These are phyloP conservation scores for Blastocystis sp. DNA, from an alignment of 352 stramenopile species.

Conservation along the genomic window DNA sequence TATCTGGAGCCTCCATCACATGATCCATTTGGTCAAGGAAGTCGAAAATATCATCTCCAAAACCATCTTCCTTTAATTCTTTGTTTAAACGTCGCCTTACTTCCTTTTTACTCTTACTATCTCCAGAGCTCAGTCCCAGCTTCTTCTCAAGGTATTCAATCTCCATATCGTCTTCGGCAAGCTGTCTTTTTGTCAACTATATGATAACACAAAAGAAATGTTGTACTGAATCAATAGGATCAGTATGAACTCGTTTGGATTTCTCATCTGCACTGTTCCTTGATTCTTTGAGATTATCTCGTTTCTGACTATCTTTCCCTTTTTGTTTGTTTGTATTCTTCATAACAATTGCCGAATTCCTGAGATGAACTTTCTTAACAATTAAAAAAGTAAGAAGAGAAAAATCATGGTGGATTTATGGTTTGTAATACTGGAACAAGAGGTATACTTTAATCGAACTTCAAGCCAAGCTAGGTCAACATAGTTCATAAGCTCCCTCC, in stretches of 20 bases:
- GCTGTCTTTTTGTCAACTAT: not conserved
- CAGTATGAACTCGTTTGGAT: not conserved
- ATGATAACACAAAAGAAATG: not conserved
- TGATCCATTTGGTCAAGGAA: conserved; percentile 42
- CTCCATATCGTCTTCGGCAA: not conserved
- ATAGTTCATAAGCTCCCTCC: too few relatives aligned
- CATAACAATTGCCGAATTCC: not conserved
- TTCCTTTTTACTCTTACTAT: conserved; percentile 8
- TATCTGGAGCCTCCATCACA: not conserved
- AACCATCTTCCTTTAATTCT: conserved; percentile 51
- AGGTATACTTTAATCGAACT: too few relatives aligned
- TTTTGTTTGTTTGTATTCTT: not conserved
- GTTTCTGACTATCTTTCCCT: not conserved
- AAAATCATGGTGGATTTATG: too few relatives aligned
- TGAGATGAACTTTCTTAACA: too few relatives aligned
- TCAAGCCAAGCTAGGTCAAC: too few relatives aligned
- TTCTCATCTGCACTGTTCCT: not conserved
- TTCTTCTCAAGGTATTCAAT: conserved; percentile 58
- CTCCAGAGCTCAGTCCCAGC: not conserved
- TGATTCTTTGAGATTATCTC: not conserved
- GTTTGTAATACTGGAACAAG: too few relatives aligned
- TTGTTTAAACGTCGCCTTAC: conserved; percentile 21
- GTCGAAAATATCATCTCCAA: conserved; percentile 55
- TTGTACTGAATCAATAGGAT: not conserved
- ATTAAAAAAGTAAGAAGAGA: too few relatives aligned